Evolutionary conservation across 1,284 basidiomycete genomes (phyloP).

Genomic region (Apiotrichum porosum): DNA sequence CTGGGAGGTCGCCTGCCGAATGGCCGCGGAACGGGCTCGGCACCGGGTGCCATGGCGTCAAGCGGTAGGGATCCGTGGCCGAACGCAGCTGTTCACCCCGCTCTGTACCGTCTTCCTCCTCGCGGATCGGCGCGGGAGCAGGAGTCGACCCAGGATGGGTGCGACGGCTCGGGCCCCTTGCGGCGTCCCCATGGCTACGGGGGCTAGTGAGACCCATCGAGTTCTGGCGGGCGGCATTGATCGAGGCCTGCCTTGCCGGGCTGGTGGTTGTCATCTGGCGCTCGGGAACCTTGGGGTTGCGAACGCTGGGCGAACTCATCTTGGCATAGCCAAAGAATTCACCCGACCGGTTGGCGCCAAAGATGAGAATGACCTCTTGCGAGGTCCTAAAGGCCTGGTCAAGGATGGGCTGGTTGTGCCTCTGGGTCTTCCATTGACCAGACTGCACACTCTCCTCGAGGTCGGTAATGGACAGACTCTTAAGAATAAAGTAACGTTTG

Average conservation of each 20-base stretch:
- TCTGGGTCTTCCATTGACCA: conserved; percentile 86
- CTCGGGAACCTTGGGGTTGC: not conserved
- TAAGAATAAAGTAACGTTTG: conserved; percentile 85
- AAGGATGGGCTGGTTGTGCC: conserved; percentile 81
- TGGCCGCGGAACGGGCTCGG: conserved; percentile 1
- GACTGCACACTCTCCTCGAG: conserved; percentile 76
- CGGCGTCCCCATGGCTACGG: too few species aligned
- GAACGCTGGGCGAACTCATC: conserved; percentile 47
- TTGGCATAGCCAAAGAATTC: conserved; percentile 79
- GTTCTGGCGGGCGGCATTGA: not conserved
- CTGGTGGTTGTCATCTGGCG: conserved; percentile 8
- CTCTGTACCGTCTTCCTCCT: conserved; percentile 5
- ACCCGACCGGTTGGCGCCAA: conserved; percentile 80
- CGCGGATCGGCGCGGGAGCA: conserved; percentile 24
- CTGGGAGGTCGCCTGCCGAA: conserved; percentile 35
- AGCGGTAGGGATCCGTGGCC: conserved; percentile 11
- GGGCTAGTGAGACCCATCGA: too few species aligned
- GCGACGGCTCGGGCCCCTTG: not conserved
- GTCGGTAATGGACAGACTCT: conserved; percentile 76
- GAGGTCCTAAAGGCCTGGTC: conserved; percentile 89
- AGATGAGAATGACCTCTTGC: conserved; percentile 78
- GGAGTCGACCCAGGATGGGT: conserved; percentile 5
- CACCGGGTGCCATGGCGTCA: not conserved
- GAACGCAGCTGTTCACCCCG: conserved; percentile 8
- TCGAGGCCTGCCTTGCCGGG: conserved; percentile 1